Conservation (phyloP, 2,329 filamentous ascomycete genomes). For the Cercospora beticola region DNA sequence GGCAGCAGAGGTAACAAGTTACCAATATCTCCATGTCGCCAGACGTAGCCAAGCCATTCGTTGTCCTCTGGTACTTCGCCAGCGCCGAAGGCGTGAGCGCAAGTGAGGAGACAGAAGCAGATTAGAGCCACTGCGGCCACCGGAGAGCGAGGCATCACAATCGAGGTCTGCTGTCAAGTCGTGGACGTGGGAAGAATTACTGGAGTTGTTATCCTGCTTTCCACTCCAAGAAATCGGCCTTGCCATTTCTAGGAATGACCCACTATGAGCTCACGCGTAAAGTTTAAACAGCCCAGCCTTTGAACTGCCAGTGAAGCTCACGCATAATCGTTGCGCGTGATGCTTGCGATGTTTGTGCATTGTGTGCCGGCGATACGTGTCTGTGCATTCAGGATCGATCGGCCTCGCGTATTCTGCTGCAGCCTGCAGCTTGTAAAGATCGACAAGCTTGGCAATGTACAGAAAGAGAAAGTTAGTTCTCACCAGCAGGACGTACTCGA, state of each 20-base stretch:
- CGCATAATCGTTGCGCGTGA: neutral
- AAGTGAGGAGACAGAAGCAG: neutral
- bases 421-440: neutral
- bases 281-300: neutral
- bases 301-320: neutral
- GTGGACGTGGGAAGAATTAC: neutral
- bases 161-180: neutral
- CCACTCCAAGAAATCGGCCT: neutral
- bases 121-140: neutral
- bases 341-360: neutral
- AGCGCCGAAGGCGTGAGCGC: neutral
- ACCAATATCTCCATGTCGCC: neutral
- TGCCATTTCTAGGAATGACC: neutral
- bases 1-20: neutral
- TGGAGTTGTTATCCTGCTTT: neutral
- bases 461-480: neutral
- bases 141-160: neutral
- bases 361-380: neutral
- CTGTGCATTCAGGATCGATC: neutral
- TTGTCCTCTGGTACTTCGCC: constrained; percentile 1
- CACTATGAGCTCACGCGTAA: constrained; percentile 4
- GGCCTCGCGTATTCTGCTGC: neutral
- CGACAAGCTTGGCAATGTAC: neutral
- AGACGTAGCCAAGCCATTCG: constrained; percentile 3
- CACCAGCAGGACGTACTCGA: neutral